Conservation (phyloP, 176 grass and related monocot species). For the Bolboschoenus planiculmis region DNA sequence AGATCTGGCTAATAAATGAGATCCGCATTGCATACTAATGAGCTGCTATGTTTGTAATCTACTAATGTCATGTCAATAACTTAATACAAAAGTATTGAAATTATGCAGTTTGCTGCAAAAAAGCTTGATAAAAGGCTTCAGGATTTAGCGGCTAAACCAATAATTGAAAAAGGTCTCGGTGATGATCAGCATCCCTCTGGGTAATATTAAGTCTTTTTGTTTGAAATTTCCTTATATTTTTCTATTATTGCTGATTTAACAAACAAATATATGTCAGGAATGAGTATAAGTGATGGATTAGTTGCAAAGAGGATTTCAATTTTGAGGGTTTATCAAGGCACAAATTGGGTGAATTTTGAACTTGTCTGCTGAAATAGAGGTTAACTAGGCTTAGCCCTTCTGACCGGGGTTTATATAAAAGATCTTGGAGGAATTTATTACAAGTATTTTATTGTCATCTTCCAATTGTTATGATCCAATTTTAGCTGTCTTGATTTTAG, state of each 20-base stretch:
- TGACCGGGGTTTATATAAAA: background rate
- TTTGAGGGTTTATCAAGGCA: background rate
- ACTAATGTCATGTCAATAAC: background rate
- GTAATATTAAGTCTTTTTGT: conserved; percentile 31
- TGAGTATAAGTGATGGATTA: background rate
- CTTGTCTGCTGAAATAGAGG: background rate
- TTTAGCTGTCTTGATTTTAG: background rate
- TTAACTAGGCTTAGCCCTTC: background rate
- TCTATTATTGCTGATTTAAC: background rate
- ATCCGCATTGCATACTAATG: background rate
- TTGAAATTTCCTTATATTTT: background rate
- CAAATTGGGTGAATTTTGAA: background rate
- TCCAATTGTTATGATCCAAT: background rate
- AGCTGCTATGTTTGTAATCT: background rate
- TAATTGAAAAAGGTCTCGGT: conserved; percentile 79
- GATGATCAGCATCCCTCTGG: conserved; percentile 89
- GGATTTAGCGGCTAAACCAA: conserved; percentile 58
- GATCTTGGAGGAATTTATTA: background rate
- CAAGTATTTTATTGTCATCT: background rate
- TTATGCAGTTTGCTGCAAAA: conserved; percentile 79
- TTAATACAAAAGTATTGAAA: conserved; percentile 4
- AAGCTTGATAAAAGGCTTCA: conserved; percentile 80
- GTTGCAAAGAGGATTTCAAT: background rate
- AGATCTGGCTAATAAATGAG: background rate
- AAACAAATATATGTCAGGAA: background rate